Evolutionary conservation across 768 basidiomycete genomes (phyloP), one percentile per base, ranked within the genome.

Genomic region (Phallus indusiatus): DNA sequence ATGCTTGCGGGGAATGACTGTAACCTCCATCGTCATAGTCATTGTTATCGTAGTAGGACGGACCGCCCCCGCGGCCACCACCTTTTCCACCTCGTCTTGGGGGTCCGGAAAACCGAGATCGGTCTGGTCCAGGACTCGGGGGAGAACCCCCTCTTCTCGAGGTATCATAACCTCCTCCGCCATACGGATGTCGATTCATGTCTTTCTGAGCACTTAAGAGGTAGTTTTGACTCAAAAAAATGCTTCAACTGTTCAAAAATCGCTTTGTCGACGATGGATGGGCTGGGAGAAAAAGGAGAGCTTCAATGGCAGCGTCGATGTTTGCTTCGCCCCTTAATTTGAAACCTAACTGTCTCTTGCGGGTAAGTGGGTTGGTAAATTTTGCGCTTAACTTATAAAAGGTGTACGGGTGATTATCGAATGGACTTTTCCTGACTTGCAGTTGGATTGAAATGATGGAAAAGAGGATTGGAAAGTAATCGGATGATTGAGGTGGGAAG

Each of bases 141-240:
- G 82, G 80, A 61, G 81, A 76, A 59, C 84, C 86, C 52, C 86
- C 86, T 69, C 88, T 82, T 67, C 76, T 72, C 46, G 76, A 72
- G 57, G 75, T 74, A 61, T 88, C 88, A 77, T 82, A 85, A 34
- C 57, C 57, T 68, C 75, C 74, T 64, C 78, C 78, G 65, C 81
- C 81, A 74, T 93, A 93, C 22, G 90, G 90, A 81, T 92, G 90
- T 68, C 90, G 88, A 74, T 90, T 89, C 90, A 93, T 92, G 57
- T 63, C 67, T 60, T 70, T 69, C 69, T 68, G 11, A 36, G 53
- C 42, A 50, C 54, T 60, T 54, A 52, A 21, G 53, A 52, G 53
- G 50, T 59, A 36, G 49, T 51, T 51, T 51, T 52, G 35, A 59
- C 35, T 51, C 14, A 48, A 37, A 51, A 7, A 17, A 20, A n/a